A percentile compares a stretch with the other conserved stretches of the same genome.
phyloP scores from a whole-genome alignment of 345 rosid genomes.

The Mercurialis annua region DNA sequence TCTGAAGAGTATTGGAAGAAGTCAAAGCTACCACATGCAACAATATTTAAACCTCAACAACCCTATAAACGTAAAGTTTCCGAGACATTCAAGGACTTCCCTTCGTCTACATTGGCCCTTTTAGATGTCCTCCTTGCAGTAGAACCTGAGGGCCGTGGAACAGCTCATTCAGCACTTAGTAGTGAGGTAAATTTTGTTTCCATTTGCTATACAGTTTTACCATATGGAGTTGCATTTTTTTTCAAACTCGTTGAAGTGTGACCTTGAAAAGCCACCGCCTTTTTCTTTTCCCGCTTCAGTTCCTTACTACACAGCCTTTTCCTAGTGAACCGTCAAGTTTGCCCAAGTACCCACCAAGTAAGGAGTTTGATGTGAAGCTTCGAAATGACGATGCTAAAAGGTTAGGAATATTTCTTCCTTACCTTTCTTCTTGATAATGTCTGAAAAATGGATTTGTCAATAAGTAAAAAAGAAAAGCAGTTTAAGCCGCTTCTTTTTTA shows the following conservation, averaged over 20 bases:
- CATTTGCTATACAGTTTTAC: no score
- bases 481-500: background rate
- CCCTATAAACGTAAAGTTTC: constrained; percentile 55
- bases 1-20: constrained; percentile 66
- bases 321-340: constrained; percentile 61
- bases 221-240: background rate
- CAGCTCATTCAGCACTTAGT: constrained; percentile 47
- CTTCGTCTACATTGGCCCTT: constrained; percentile 48
- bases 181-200: constrained; percentile 42
- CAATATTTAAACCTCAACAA: constrained; percentile 62
- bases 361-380: constrained; percentile 54
- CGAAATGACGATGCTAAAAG: constrained; percentile 49
- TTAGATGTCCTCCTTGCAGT: constrained; percentile 52
- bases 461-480: background rate
- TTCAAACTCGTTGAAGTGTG: background rate
- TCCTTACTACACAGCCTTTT: constrained; percentile 50
- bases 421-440: background rate
- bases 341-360: constrained; percentile 64
- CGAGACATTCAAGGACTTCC: constrained; percentile 54
- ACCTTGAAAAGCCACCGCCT: background rate
- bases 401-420: constrained; percentile 24
- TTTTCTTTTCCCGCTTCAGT: constrained; percentile 29
- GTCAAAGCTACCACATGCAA: constrained; percentile 55
- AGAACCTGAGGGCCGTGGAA: constrained; percentile 55
- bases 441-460: background rate